phyloP scores from a whole-genome alignment of 495 filamentous ascomycete species.

The Chaetomium fimeti region DNA sequence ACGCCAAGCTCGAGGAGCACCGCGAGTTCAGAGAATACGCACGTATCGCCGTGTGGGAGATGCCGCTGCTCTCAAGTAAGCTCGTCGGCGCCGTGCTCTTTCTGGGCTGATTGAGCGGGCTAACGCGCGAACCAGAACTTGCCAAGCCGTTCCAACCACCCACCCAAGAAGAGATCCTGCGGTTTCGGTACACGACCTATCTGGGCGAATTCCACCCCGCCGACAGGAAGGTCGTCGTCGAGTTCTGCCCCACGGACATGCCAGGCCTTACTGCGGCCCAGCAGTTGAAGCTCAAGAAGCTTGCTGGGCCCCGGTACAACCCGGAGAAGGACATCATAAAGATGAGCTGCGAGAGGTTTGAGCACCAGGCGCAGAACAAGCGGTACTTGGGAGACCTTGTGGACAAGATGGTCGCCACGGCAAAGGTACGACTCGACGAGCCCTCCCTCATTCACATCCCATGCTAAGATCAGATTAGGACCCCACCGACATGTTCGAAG shows the following conservation, averaged over 20 bases:
- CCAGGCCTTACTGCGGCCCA: constrained; percentile 61
- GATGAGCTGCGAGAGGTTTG: constrained; percentile 88
- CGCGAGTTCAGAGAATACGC: constrained; percentile 87
- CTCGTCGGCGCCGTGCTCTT: constrained; percentile 7
- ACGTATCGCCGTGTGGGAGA: constrained; percentile 88
- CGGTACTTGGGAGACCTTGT: constrained; percentile 82
- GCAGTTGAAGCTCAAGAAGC: constrained; percentile 77
- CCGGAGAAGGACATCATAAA: constrained; percentile 77
- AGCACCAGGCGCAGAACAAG: constrained; percentile 91
- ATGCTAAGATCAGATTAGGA: constrained; percentile 47
- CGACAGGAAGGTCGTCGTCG: constrained; percentile 87
- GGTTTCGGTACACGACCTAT: constrained; percentile 97
- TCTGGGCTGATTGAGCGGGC: constrained; percentile 6
- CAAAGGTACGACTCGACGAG: constrained; percentile 53
- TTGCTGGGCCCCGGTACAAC: constrained; percentile 87
- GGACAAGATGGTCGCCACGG: constrained; percentile 67
- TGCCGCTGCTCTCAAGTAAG: constrained; percentile 86
- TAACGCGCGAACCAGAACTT: constrained; percentile 55
- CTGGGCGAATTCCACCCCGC: constrained; percentile 92
- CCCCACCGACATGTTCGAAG: constrained; percentile 73
- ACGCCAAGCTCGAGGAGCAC: constrained; percentile 84
- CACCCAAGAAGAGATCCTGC: constrained; percentile 61
- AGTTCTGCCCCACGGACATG: constrained; percentile 71
- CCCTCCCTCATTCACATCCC: neutral
- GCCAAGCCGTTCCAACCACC: constrained; percentile 78